A percentile compares a stretch with the other conserved stretches of the same genome.
Conservation (phyloP, 768 basidiomycete species). For the Psilocybe sp. region DNA sequence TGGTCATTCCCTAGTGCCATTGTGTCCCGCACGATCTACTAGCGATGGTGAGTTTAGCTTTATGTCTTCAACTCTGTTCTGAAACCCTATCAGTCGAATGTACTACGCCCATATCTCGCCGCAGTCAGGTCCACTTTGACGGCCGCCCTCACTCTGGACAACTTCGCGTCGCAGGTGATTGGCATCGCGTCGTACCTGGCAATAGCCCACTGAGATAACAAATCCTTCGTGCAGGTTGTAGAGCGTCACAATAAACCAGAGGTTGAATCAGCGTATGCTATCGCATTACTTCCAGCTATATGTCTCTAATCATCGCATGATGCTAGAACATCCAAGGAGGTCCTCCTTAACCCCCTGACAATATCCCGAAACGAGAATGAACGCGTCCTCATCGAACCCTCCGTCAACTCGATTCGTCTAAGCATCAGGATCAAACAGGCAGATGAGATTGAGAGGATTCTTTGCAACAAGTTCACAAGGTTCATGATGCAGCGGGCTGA, state of each 20-base stretch:
- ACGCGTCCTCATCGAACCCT: conserved; percentile 94
- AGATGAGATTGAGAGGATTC: conserved; percentile 95
- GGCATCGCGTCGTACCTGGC: conserved; percentile 8
- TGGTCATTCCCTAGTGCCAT: background rate
- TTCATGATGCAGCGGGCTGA: conserved; percentile 99
- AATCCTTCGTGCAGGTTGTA: conserved; percentile 62
- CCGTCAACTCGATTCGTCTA: conserved; percentile 93
- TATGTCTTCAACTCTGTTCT: background rate
- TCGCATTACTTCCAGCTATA: background rate
- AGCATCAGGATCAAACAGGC: conserved; percentile 99
- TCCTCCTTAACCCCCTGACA: conserved; percentile 86
- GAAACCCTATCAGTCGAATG: conserved; percentile 70
- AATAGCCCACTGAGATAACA: conserved; percentile 9
- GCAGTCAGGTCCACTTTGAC: conserved; percentile 95
- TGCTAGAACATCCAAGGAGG: conserved; percentile 84
- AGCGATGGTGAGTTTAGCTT: conserved; percentile 1
- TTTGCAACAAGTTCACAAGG: conserved; percentile 97
- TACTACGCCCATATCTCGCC: conserved; percentile 91
- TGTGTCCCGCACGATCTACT: background rate
- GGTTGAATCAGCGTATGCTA: conserved; percentile 76
- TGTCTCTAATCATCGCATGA: background rate
- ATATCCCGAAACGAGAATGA: conserved; percentile 98
- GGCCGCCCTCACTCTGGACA: conserved; percentile 95
- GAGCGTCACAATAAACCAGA: conserved; percentile 98
- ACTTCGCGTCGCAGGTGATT: conserved; percentile 92